Evolutionary conservation across 2,329 filamentous ascomycete genomes (phyloP).

Genomic region (Colletotrichum brevisporum): DNA sequence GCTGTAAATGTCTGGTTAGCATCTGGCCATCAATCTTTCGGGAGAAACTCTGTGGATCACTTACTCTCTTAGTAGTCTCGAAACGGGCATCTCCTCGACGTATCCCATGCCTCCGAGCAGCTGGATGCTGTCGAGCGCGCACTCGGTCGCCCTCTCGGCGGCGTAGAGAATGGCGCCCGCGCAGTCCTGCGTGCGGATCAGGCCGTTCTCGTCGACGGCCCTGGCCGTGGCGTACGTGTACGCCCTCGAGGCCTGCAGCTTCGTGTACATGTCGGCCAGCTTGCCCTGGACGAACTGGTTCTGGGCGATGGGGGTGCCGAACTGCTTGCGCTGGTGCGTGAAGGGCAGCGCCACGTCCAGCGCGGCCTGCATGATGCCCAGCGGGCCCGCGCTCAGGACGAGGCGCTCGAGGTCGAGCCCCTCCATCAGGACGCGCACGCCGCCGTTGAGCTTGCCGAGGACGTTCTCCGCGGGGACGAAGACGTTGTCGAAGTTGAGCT

Average conservation of each 20-base stretch:
- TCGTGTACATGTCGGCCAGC: slow-evolving; percentile 97
- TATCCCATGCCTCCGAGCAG: slow-evolving; percentile 96
- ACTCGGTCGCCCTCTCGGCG: slow-evolving; percentile 90
- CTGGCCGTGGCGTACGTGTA: slow-evolving; percentile 91
- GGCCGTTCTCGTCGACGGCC: slow-evolving; percentile 81
- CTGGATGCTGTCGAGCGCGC: slow-evolving; percentile 89
- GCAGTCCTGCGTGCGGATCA: slow-evolving; percentile 89
- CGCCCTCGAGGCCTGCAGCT: slow-evolving; percentile 84
- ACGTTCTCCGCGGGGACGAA: slow-evolving; percentile 89
- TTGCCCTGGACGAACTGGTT: slow-evolving; percentile 96
- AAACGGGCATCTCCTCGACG: slow-evolving; percentile 93
- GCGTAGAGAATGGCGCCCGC: slow-evolving; percentile 95
- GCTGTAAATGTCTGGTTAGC: slow-evolving; percentile 56
- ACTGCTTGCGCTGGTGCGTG: slow-evolving; percentile 90
- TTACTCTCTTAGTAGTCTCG: slow-evolving; percentile 81
- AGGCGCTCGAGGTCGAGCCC: slow-evolving; percentile 94
- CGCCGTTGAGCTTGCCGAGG: slow-evolving; percentile 83
- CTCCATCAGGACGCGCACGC: slow-evolving; percentile 94
- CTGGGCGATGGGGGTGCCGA: slow-evolving; percentile 86
- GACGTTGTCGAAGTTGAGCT: slow-evolving; percentile 90
- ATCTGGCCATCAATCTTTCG: neutral
- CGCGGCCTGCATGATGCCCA: slow-evolving; percentile 94
- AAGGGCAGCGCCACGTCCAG: slow-evolving; percentile 91
- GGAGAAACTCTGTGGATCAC: slow-evolving; percentile 44
- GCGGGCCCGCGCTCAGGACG: slow-evolving; percentile 89